phyloP scores from a whole-genome alignment of 345 rosid species.

The Populus davidiana region DNA sequence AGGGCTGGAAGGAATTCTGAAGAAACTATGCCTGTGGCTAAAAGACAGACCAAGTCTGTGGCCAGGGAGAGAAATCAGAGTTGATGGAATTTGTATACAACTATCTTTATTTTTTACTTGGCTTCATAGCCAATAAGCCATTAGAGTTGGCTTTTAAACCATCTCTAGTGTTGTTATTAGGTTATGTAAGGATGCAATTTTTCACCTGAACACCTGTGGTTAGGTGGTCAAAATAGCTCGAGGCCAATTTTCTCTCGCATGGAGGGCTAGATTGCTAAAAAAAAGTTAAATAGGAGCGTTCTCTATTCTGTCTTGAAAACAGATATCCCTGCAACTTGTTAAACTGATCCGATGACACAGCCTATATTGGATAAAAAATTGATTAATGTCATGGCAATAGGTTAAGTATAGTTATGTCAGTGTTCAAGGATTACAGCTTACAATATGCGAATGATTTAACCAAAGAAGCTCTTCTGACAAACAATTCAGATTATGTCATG shows the following conservation, averaged over 20 bases:
- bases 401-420: background rate
- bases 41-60: background rate
- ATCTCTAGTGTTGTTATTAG: background rate
- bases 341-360: background rate
- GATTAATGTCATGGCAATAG: background rate
- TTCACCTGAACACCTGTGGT: background rate
- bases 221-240: no score
- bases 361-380: background rate
- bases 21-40: background rate
- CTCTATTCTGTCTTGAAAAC: background rate
- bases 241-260: no score
- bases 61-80: background rate
- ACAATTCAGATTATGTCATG: background rate
- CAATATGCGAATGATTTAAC: background rate
- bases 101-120: background rate
- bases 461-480: background rate
- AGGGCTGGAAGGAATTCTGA: background rate
- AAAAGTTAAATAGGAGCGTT: background rate
- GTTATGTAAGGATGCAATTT: background rate
- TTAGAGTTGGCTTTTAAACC: no score
- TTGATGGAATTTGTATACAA: background rate
- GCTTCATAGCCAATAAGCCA: background rate
- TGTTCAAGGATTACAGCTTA: background rate
- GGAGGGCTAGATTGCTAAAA: background rate
- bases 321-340: background rate